phyloP scores from a whole-genome alignment of 305 asterid genomes.

The Fraxinus greggii region DNA sequence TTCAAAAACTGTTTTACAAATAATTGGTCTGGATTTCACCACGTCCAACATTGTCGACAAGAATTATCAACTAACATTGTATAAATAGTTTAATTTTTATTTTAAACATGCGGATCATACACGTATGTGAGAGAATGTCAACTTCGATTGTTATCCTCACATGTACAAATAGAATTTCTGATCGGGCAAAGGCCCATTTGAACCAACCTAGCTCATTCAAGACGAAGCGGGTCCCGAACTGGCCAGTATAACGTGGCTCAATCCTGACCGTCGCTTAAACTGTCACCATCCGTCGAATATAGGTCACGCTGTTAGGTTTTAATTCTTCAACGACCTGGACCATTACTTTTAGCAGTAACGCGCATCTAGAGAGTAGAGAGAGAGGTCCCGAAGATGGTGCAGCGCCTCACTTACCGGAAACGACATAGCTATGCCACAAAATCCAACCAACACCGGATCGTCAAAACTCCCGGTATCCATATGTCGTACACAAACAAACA shows the following conservation, averaged over 20 bases:
- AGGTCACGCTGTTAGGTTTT: background rate
- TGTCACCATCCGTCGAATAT: constrained; percentile 8
- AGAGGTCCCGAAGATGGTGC: constrained; percentile 14
- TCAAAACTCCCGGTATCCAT: constrained; percentile 18
- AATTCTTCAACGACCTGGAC: background rate
- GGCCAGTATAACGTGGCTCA: background rate
- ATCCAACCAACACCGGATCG: constrained; percentile 19
- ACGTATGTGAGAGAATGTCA: no score
- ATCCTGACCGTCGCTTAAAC: background rate
- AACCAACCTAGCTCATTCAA: background rate
- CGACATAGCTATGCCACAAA: constrained; percentile 22
- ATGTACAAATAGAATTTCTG: no score
- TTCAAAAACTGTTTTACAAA: no score
- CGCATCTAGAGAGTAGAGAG: background rate
- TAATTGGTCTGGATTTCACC: no score
- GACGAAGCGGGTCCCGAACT: background rate
- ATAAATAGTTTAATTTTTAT: no score
- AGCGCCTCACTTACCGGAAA: constrained; percentile 16
- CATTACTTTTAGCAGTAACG: background rate
- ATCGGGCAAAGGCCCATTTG: background rate
- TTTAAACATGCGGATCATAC: no score
- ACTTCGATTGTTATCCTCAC: no score
- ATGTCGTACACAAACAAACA: background rate
- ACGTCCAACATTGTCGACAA: no score
- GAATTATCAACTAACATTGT: no score